Evolutionary conservation across 2,329 filamentous ascomycete genomes (phyloP).

Genomic region (Macrophomina tecta): DNA sequence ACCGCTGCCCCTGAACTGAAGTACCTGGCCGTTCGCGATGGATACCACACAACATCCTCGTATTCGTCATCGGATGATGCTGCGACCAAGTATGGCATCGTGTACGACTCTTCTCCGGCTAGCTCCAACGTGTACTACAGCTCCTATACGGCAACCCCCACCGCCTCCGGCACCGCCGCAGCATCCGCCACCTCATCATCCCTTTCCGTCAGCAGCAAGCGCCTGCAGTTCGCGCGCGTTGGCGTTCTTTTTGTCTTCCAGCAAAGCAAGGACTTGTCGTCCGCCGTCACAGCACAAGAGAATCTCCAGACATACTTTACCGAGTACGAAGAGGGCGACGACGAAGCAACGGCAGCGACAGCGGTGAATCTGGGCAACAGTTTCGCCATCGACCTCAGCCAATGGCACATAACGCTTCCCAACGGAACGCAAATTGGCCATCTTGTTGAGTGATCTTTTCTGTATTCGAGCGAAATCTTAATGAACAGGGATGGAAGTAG

Average conservation of each 20-base stretch:
- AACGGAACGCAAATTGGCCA: conserved; percentile 16
- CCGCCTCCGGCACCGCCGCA: conserved; percentile 31
- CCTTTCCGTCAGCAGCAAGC: conserved; percentile 17
- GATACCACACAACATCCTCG: neutral
- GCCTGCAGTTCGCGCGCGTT: conserved; percentile 53
- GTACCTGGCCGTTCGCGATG: conserved; percentile 13
- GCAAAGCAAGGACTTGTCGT: conserved; percentile 45
- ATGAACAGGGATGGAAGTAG: neutral
- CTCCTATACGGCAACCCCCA: conserved; percentile 29
- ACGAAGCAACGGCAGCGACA: conserved; percentile 33
- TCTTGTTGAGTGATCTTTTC: conserved; percentile 1
- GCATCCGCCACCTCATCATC: conserved; percentile 30
- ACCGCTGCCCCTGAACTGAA: conserved; percentile 22
- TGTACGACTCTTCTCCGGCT: conserved; percentile 34
- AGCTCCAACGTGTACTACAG: conserved; percentile 28
- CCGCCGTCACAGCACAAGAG: conserved; percentile 52
- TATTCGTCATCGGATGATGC: conserved; percentile 29
- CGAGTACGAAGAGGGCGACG: conserved; percentile 40
- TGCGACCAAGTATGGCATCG: conserved; percentile 42
- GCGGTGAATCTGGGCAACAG: conserved; percentile 29
- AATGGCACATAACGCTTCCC: conserved; percentile 21
- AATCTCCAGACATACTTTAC: conserved; percentile 48
- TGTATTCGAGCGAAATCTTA: neutral
- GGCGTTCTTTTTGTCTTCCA: conserved; percentile 55
- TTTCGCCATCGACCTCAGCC: conserved; percentile 35